These are phyloP conservation scores for Dactylella cylindrospora DNA, from an alignment of 2,329 filamentous ascomycete species.

Conservation along the genomic window DNA sequence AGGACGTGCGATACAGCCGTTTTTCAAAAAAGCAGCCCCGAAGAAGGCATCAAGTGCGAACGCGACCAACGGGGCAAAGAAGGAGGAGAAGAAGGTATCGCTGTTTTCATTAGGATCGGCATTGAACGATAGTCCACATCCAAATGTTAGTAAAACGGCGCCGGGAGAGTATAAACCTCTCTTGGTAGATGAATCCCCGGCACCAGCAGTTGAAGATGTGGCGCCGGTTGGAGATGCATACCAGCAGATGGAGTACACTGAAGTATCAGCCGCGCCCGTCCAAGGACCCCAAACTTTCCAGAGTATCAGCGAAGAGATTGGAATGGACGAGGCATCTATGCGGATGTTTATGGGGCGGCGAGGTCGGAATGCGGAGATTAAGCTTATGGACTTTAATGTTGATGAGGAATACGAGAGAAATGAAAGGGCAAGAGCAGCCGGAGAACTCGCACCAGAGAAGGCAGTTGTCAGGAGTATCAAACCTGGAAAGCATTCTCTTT, in stretches of 20 bases:
- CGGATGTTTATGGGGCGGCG: conserved; percentile 65
- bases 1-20: conserved; percentile 33
- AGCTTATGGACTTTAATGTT: conserved; percentile 66
- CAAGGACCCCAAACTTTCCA: conserved; percentile 55
- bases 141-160: background rate
- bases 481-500: conserved; percentile 67
- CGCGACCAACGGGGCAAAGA: background rate
- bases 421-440: conserved; percentile 59
- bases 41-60: conserved; percentile 15
- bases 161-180: conserved; percentile 47
- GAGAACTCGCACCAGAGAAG: conserved; percentile 58
- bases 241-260: conserved; percentile 1
- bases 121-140: conserved; percentile 14
- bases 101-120: conserved; percentile 38
- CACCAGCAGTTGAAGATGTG: conserved; percentile 21
- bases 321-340: conserved; percentile 62
- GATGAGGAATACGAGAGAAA: conserved; percentile 67
- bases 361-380: conserved; percentile 51
- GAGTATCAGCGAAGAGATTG: conserved; percentile 62
- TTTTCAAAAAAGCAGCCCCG: conserved; percentile 22
- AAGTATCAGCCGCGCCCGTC: background rate
- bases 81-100: conserved; percentile 34
- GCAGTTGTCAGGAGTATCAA: conserved; percentile 66
- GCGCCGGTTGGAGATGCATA: conserved; percentile 2
- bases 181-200: conserved; percentile 43